Base-by-base conservation (phyloP, 2,329 filamentous ascomycete genomes). In the Mycocentrospora acerina region DNA sequence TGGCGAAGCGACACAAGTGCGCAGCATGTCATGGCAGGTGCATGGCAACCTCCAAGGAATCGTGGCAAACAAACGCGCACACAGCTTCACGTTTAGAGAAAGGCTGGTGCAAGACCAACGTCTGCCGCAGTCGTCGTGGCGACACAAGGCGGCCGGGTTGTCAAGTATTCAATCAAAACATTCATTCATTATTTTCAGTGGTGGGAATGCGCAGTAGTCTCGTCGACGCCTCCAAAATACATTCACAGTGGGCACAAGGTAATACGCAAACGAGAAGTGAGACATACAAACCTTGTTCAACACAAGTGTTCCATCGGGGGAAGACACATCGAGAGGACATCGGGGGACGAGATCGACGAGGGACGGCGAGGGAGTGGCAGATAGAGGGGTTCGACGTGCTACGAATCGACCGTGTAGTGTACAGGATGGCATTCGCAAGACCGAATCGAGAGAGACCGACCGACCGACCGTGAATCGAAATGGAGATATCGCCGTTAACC, bases 331-430 rank as follows among this genome's bases (percentile, higher is more conserved):
- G 40, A 35, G 35, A 28, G 32, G 24, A 35, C 14, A 36, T 36
- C 37, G 40, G 30, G n/a, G 40, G 44, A 41, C 37, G 43, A 36
- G 42, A 32, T 46, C 44, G 47, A 30, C 43, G 35, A 24, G 34
- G 25, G 32, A 43, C 46, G 46, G 46, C 40, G 31, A 42, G 35
- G 40, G 42, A 42, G 32, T 42, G 33, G 43, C 39, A 45, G 44
- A 46, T 48, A 40, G 37, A 49, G 51, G 45, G 39, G 45, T 57
- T 62, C 57, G 57, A 54, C 44, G 56, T 57, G 51, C 57, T 59
- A 64, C 51, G 49, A 50, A 53, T 62, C 60, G 60, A 52, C 56
- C 62, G 60, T 51, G 57, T 64, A 66, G 60, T 62, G 60, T 65
- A 66, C 62, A 66, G 48, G 51, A 50, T 52, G 48, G 47, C 46